Percentiles rank a stretch among this genome's conserved stretches.
These are phyloP conservation scores for Atalantia buxifolia DNA, from an alignment of 345 rosid genomes.

Conservation along the genomic window DNA sequence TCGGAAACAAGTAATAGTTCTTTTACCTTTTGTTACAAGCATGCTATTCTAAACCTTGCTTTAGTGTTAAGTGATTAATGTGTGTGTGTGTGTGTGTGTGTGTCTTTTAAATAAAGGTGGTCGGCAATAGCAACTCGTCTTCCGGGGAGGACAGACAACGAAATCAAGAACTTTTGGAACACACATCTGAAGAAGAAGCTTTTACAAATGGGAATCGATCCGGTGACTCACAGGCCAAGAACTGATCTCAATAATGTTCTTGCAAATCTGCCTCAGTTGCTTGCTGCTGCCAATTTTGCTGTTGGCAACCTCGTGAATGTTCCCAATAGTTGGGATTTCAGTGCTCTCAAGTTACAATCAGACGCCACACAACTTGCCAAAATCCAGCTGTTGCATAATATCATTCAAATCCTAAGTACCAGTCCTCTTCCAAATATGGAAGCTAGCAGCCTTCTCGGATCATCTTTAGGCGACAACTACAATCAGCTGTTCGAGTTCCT, in stretches of 20 bases:
- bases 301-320: conserved; percentile 29
- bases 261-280: conserved; percentile 51
- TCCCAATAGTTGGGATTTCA: conserved; percentile 17
- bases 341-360: conserved; percentile 35
- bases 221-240: conserved; percentile 75
- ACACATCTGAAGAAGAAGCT: conserved; percentile 82
- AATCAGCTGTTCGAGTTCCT: conserved; percentile 26
- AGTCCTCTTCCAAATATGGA: conserved; percentile 26
- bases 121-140: conserved; percentile 74
- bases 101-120: conserved; percentile 42
- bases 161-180: conserved; percentile 81
- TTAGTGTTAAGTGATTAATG: neutral
- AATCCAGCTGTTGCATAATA: conserved; percentile 47
- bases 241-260: conserved; percentile 49
- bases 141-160: conserved; percentile 75
- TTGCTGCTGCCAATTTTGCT: conserved; percentile 43
- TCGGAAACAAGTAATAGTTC: conserved; percentile 63
- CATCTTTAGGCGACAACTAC: conserved; percentile 9
- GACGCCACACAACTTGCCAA: conserved; percentile 55
- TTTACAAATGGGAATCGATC: conserved; percentile 76
- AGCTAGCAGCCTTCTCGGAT: conserved; percentile 18
- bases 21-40: neutral
- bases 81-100: neutral
- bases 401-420: conserved; percentile 36
- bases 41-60: neutral